Evolutionary conservation across 2,329 filamentous ascomycete species (phyloP).

Genomic region (Ophiognomonia clavigignenti-juglandacearum): DNA sequence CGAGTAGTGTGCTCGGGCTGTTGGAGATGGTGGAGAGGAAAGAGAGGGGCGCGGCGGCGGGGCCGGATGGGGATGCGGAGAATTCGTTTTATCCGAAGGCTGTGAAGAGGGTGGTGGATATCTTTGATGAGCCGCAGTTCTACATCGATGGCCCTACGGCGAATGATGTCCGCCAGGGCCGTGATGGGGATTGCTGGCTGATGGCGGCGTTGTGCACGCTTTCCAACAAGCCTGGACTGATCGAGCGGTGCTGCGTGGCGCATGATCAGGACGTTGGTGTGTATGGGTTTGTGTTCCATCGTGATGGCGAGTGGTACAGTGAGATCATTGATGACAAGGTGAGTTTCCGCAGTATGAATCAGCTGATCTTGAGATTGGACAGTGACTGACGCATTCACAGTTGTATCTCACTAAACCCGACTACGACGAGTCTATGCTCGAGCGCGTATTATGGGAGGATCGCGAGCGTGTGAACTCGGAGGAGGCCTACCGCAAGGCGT

Average conservation of each 20-base stretch:
- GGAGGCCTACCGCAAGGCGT: slow-evolving; percentile 55
- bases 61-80: slow-evolving; percentile 12
- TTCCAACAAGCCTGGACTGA: slow-evolving; percentile 65
- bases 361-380: not conserved
- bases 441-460: slow-evolving; percentile 41
- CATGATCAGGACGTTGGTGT: slow-evolving; percentile 70
- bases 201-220: slow-evolving; percentile 76
- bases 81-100: slow-evolving; percentile 36
- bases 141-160: slow-evolving; percentile 73
- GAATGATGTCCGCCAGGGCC: slow-evolving; percentile 74
- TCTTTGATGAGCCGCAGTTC: slow-evolving; percentile 73
- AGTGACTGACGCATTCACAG: slow-evolving; percentile 18
- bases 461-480: slow-evolving; percentile 46
- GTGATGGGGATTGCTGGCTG: slow-evolving; percentile 80
- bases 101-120: slow-evolving; percentile 68
- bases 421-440: slow-evolving; percentile 54
- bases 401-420: slow-evolving; percentile 52
- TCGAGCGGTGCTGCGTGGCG: slow-evolving; percentile 69
- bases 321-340: slow-evolving; percentile 54
- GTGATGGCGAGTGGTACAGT: slow-evolving; percentile 69
- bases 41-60: not conserved
- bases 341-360: slow-evolving; percentile 5
- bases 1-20: slow-evolving; percentile 8
- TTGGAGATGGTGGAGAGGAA: slow-evolving; percentile 9
- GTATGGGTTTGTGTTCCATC: slow-evolving; percentile 80